Base-by-base conservation (phyloP, 495 filamentous ascomycete species). In the Lepidopterella palustris region DNA sequence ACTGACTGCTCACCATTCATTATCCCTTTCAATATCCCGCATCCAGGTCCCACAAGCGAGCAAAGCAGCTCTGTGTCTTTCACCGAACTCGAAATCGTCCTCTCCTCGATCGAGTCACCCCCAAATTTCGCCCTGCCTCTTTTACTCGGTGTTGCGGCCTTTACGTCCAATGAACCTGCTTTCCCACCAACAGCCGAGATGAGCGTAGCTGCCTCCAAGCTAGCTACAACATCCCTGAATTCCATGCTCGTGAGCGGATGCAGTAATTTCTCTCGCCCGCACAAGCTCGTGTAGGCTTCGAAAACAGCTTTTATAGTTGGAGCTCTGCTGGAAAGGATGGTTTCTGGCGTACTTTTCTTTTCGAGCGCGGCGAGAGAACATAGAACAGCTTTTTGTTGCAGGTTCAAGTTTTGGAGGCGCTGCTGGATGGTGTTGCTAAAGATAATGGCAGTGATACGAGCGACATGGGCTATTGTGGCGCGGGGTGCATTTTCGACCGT, bases 331-430 rank as follows among this genome's bases (percentile, higher is more conserved):
- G 78, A 61, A 26, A 76, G 69, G 26, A 79, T 60, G 50, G 45
- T 68, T 5, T 64, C 65, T 28, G 42, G 24, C 18, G 28, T 51
- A 15, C 54, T 86, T 11, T 77, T 74, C 66, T 80, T 88, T 71
- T 97, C 92, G 1, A 92, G 80, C 1, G 90, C 88, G 48, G 90
- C 76, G 26, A 97, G 77, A 0, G 92, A 81, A 72, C 95, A 97
- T 24, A 99, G 80, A 6, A 89, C 90, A 2, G 92, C 93, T 72
- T 96, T 99, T 76, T 97, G 95, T 65, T 99, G 93, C 0, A 97
- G 79, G 67, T 97, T 97, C 45, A 99, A 79, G 1, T 82, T 83
- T 72, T 88, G 86, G 5, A 99, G 80, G 55, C 93, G 82, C 61
- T 95, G 88, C 10, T 77, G 80, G 11, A 90, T 84, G 31, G 89